These are phyloP conservation scores for Daldinia concentrica DNA, from an alignment of 495 filamentous ascomycete genomes.

Conservation along the genomic window DNA sequence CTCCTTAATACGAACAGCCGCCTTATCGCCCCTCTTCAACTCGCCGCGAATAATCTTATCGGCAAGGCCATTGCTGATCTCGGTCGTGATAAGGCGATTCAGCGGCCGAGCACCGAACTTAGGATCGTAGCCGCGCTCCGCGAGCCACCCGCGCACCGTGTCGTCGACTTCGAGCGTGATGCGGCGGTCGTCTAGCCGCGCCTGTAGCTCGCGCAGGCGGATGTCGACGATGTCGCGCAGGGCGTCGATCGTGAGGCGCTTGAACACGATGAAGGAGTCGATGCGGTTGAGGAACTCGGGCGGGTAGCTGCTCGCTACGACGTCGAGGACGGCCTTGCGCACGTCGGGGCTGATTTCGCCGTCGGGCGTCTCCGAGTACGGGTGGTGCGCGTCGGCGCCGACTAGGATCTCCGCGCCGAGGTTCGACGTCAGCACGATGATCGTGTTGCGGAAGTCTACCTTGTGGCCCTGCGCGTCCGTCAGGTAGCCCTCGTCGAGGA, in stretches of 20 bases:
- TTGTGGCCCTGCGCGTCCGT: constrained; percentile 96
- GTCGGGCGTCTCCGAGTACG: constrained; percentile 65
- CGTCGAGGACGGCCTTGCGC: constrained; percentile 84
- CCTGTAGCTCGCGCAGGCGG: constrained; percentile 82
- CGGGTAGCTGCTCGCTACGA: constrained; percentile 79
- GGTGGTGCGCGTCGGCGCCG: constrained; percentile 63
- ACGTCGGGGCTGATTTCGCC: constrained; percentile 74
- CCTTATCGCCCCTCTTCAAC: constrained; percentile 76
- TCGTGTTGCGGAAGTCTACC: constrained; percentile 93
- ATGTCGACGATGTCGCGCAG: constrained; percentile 95
- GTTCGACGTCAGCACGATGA: constrained; percentile 96
- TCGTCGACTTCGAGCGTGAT: constrained; percentile 77
- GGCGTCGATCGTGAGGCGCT: constrained; percentile 77
- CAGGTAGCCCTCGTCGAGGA: constrained; percentile 95
- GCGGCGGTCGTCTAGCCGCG: constrained; percentile 83
- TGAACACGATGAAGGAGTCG: constrained; percentile 97
- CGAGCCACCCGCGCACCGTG: constrained; percentile 83
- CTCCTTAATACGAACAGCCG: constrained; percentile 70
- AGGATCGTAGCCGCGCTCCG: constrained; percentile 87
- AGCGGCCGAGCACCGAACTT: constrained; percentile 92
- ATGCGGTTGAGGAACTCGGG: constrained; percentile 97
- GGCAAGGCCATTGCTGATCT: constrained; percentile 87
- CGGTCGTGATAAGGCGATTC: constrained; percentile 87
- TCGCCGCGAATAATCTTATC: constrained; percentile 91
- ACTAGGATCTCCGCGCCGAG: constrained; percentile 81